These are phyloP conservation scores for Xerocomellus dryophilus DNA, from an alignment of 768 basidiomycete genomes.

Conservation along the genomic window DNA sequence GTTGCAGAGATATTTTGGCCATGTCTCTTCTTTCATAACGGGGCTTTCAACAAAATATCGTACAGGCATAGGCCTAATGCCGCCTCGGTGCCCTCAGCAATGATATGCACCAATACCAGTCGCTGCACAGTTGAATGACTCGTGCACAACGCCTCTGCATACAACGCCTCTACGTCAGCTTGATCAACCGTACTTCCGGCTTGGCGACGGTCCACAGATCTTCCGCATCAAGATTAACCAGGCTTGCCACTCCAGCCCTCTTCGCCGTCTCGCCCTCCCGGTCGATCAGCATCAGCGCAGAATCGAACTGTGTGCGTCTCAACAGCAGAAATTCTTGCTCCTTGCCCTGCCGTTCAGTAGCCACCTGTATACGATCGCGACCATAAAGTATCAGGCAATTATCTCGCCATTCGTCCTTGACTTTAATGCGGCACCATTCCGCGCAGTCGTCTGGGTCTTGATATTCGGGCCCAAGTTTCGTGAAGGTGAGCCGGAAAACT, in stretches of 20 bases:
- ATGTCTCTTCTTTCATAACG: too few relatives aligned
- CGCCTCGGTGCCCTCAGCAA: too few relatives aligned
- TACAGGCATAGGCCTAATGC: too few relatives aligned
- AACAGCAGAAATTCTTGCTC: slow-evolving; percentile 1
- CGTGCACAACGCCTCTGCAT: neutral
- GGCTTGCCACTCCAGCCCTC: neutral
- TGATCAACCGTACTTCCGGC: neutral
- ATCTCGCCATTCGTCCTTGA: neutral
- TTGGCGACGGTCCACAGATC: neutral
- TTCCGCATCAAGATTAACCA: neutral
- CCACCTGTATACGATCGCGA: neutral
- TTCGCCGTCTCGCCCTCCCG: neutral
- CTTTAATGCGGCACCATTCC: slow-evolving; percentile 1
- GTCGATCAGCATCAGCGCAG: neutral
- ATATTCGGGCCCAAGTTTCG: neutral
- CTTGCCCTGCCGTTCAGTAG: neutral
- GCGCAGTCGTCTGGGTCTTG: neutral
- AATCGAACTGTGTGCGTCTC: neutral
- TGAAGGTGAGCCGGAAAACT: neutral
- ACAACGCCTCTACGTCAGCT: neutral
- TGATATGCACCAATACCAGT: too few relatives aligned
- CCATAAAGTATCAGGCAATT: slow-evolving; percentile 1
- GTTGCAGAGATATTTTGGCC: too few relatives aligned
- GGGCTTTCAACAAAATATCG: too few relatives aligned
- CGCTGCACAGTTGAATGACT: neutral